These are phyloP conservation scores for Lenwebbia sp. DNA, from an alignment of 345 rosid genomes.

Conservation along the genomic window DNA sequence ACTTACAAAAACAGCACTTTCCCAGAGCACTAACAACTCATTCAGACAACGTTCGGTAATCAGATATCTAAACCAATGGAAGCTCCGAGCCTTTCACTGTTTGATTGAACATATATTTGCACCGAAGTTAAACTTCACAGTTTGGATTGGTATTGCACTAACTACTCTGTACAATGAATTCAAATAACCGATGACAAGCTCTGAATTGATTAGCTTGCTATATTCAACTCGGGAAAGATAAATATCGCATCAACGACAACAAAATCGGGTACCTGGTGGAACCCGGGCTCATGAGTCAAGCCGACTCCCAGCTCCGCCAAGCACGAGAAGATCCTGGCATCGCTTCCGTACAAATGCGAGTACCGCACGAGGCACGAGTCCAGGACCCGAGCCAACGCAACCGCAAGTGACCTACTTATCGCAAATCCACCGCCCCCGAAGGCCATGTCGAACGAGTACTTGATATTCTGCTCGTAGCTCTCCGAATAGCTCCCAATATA, in stretches of 20 bases:
- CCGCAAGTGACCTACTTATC: conserved; percentile 52
- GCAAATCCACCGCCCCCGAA: conserved; percentile 95
- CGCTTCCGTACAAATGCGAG: conserved; percentile 77
- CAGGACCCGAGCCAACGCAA: conserved; percentile 48
- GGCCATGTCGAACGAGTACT: conserved; percentile 82
- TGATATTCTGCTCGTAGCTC: conserved; percentile 64
- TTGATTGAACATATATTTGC: background rate
- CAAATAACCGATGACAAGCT: background rate
- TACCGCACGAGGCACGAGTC: conserved; percentile 79
- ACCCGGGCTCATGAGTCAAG: conserved; percentile 80
- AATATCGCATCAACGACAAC: background rate
- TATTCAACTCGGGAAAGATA: background rate
- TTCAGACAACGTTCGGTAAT: background rate
- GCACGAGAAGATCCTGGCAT: conserved; percentile 76
- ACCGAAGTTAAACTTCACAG: background rate
- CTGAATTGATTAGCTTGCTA: background rate
- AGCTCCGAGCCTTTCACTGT: background rate
- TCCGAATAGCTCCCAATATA: conserved; percentile 83
- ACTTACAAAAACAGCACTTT: background rate
- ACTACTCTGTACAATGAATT: background rate
- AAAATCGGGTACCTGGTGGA: conserved; percentile 65
- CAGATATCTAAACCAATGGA: background rate
- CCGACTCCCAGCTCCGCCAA: conserved; percentile 79
- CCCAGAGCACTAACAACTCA: background rate
- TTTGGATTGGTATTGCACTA: background rate